Evolutionary conservation across 768 basidiomycete genomes (phyloP).

Genomic region (Lactarius vividus): DNA sequence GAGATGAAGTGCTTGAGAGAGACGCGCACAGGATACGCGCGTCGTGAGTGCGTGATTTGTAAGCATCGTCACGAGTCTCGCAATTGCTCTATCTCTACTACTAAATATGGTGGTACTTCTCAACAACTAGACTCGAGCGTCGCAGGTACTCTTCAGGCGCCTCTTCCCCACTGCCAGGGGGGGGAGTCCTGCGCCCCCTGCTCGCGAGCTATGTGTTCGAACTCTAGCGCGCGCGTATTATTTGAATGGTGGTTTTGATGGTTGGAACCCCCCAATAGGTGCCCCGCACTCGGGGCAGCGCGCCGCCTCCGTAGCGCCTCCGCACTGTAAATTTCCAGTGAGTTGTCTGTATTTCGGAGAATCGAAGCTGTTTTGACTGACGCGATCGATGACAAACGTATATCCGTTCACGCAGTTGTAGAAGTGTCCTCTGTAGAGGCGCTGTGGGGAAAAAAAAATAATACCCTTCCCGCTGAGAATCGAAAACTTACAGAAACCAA

Average conservation of each 20-base stretch:
- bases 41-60: background rate
- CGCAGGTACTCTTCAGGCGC: slow-evolving; percentile 15
- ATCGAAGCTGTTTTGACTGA: slow-evolving; percentile 31
- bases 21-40: background rate
- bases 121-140: too few relatives aligned
- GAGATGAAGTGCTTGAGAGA: background rate
- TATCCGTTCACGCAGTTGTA: slow-evolving; percentile 53
- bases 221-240: slow-evolving; percentile 44
- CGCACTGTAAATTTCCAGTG: slow-evolving; percentile 43
- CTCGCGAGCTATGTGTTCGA: slow-evolving; percentile 41
- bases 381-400: slow-evolving; percentile 56
- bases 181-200: slow-evolving; percentile 32
- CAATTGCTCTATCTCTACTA: too few relatives aligned
- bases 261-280: slow-evolving; percentile 46
- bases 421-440: slow-evolving; percentile 35
- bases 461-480: background rate
- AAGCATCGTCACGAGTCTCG: background rate
- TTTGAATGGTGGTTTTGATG: slow-evolving; percentile 47
- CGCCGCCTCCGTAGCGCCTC: slow-evolving; percentile 49
- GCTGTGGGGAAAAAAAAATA: slow-evolving; percentile 24
- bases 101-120: too few relatives aligned
- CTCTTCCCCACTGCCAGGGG: slow-evolving; percentile 36
- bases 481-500: slow-evolving; percentile 30
- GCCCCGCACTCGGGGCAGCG: slow-evolving; percentile 59
- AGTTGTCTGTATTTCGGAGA: slow-evolving; percentile 5